Evolutionary conservation across 331 rosid genomes (phyloP), one percentile per base, ranked within the genome.

Genomic region (Malus hybrid): DNA sequence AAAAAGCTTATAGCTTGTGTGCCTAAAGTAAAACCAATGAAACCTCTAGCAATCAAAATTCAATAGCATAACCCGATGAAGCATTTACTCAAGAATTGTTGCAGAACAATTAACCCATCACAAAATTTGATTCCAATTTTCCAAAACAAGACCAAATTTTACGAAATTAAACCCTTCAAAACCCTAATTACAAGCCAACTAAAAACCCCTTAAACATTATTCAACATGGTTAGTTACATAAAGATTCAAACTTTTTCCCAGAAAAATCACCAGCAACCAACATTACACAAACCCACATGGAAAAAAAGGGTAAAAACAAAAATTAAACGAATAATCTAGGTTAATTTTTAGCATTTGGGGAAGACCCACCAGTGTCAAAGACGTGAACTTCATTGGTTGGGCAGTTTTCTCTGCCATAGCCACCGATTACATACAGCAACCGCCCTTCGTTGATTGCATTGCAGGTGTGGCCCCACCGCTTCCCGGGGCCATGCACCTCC

Each of bases 391-490:
- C 93, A 85, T 95, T 92, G 76, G 97, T 95, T 85, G 90, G 99
- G 81, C 96, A 95, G 92, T 90, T 92, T 79, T 90, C 89, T 79
- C 80, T 86, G 85, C 99, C 99, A 65, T 95, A 95, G 46, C 99
- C 99, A 13, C 97, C 99, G 48, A 95, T 92, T 63, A 95, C 89
- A 80, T 90, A 95, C 87, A 95, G 79, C 79, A 87, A 78, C 65
- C 88, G 88, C 2, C 99, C 99, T 63, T 90, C 97, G 80, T 88
- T 86, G 84, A 95, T 81, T 92, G 99, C 92, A 91, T 89, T 92
- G 82, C 96, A 92, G 78, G 96, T 87, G 84, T 92, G 99, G 13
- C 99, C 99, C 99, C 99, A 95, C 91, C 99, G 83, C 83, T 88
- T 95, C 32, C 99, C 99, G 76, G 99, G 99, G 79, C 92, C 96